Percentiles rank a stretch among this genome's conserved stretches.
These are phyloP conservation scores for Pythium periplocum DNA, from an alignment of 352 stramenopile species.

Conservation along the genomic window DNA sequence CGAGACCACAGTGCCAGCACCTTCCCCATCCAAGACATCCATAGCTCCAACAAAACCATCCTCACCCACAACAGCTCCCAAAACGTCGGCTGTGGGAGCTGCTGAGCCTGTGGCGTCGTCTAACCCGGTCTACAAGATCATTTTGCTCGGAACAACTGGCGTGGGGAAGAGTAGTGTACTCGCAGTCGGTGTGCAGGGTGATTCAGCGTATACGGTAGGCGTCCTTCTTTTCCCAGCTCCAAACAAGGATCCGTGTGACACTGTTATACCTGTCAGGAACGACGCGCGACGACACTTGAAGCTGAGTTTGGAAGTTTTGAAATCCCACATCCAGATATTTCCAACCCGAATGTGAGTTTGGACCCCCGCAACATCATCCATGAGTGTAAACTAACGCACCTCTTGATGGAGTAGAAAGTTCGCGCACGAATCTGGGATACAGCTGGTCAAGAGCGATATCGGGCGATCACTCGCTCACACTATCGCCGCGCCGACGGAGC, in stretches of 20 bases:
- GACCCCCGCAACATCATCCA: not conserved
- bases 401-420: constrained; percentile 27
- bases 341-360: constrained; percentile 25
- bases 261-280: constrained; percentile 28
- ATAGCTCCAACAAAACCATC: not conserved
- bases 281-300: constrained; percentile 55
- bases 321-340: constrained; percentile 48
- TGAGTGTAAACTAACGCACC: not conserved
- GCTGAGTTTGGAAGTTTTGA: constrained; percentile 73
- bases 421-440: constrained; percentile 89
- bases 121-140: constrained; percentile 62
- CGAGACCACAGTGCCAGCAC: constrained; percentile 13
- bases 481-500: constrained; percentile 84
- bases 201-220: constrained; percentile 37
- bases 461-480: constrained; percentile 83
- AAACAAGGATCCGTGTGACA: not conserved
- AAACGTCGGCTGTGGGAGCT: constrained; percentile 2
- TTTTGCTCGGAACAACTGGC: constrained; percentile 67
- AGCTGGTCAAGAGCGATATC: constrained; percentile 85
- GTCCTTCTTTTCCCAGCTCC: not conserved
- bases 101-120: constrained; percentile 9
- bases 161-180: constrained; percentile 79
- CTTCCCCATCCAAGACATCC: not conserved
- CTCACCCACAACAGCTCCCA: constrained; percentile 1
- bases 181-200: constrained; percentile 52